phyloP scores from a whole-genome alignment of 768 basidiomycete genomes.

The Lyophyllum shimeji region DNA sequence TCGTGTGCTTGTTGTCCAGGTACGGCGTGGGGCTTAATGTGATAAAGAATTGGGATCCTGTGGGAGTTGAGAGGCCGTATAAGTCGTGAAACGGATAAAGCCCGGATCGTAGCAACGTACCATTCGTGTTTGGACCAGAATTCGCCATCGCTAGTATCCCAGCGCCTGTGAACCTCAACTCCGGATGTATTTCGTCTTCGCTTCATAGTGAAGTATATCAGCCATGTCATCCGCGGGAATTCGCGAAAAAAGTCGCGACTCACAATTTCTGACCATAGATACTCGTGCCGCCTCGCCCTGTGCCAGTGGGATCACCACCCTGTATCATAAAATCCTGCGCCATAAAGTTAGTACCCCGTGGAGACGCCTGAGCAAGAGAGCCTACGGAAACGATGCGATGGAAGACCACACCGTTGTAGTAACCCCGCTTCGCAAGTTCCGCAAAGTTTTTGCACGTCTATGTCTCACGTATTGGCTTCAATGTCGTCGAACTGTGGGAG shows the following conservation, averaged over 20 bases:
- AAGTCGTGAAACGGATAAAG: constrained; percentile 40
- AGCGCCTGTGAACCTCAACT: constrained; percentile 91
- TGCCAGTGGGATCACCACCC: constrained; percentile 93
- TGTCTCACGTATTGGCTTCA: constrained; percentile 18
- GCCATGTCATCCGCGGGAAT: neutral
- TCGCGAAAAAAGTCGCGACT: constrained; percentile 24
- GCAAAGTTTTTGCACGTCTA: constrained; percentile 96
- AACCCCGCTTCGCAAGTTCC: constrained; percentile 86
- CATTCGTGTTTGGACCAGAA: constrained; percentile 91
- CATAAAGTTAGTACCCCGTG: neutral
- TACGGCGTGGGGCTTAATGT: constrained; percentile 82
- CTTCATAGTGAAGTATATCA: constrained; percentile 34
- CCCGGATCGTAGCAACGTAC: constrained; percentile 53
- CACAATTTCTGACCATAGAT: constrained; percentile 89
- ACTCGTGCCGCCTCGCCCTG: constrained; percentile 88
- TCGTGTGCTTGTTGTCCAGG: constrained; percentile 83
- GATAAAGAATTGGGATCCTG: constrained; percentile 95
- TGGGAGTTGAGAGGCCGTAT: constrained; percentile 19
- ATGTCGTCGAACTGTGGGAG: constrained; percentile 9
- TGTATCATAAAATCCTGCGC: constrained; percentile 95
- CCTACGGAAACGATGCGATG: constrained; percentile 88
- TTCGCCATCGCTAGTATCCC: constrained; percentile 98
- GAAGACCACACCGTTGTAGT: constrained; percentile 88
- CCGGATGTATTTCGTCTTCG: constrained; percentile 89
- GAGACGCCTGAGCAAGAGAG: neutral